phyloP scores from a whole-genome alignment of 306 rosid species.

The Lupinus albus region DNA sequence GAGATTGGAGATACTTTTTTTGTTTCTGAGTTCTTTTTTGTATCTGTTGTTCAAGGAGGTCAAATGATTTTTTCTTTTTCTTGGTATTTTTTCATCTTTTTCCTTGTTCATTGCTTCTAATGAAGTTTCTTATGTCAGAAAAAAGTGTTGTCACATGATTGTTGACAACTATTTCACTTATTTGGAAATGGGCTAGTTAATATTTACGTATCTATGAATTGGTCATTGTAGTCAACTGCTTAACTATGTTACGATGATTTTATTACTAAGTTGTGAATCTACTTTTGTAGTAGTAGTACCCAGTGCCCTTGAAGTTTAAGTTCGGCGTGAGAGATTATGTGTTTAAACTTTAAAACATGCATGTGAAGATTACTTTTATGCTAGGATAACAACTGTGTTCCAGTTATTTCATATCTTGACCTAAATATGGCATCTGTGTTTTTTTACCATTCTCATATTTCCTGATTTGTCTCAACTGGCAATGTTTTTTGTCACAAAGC shows the following conservation, averaged over 20 bases:
- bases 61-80: no score
- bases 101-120: background rate
- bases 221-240: constrained; percentile 1
- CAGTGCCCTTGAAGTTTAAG: constrained; percentile 18
- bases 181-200: constrained; percentile 18
- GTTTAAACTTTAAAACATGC: constrained; percentile 4
- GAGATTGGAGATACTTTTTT: background rate
- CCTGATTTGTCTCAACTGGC: constrained; percentile 15
- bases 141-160: constrained; percentile 8
- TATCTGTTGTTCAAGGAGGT: background rate
- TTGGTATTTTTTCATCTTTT: background rate
- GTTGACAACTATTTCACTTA: constrained; percentile 20
- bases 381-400: constrained; percentile 13
- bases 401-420: constrained; percentile 28
- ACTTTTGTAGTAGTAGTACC: constrained; percentile 26
- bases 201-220: constrained; percentile 18
- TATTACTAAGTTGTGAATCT: constrained; percentile 11
- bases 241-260: constrained; percentile 30
- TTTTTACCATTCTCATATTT: constrained; percentile 17
- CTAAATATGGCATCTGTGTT: constrained; percentile 19
- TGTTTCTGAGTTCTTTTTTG: background rate
- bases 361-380: constrained; percentile 16
- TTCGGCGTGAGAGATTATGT: constrained; percentile 1
- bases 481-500: constrained; percentile 24
- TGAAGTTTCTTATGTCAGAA: background rate